Base-by-base conservation (phyloP, 2,329 filamentous ascomycete genomes). In the Cladosporium sp. region DNA sequence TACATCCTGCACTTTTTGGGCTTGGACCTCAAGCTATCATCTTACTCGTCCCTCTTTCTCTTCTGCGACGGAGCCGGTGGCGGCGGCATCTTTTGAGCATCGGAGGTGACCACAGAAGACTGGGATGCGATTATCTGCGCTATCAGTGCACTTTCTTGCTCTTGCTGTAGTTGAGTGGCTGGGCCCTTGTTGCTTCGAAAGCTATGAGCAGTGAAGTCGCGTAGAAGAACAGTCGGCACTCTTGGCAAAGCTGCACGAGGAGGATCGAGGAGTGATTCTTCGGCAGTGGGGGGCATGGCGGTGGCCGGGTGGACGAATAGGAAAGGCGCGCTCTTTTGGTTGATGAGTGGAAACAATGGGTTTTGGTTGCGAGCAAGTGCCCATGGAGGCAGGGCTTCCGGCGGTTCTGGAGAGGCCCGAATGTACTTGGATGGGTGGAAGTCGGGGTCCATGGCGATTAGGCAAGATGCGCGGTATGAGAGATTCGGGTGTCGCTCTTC, bases 301-400 rank as follows among this genome's bases (percentile, higher is more conserved):
- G 35, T 16, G 25, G 35, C 43, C 6, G 43, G 43, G 15, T 30
- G 18, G 43, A 47, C 43, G 16, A 29, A 47, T 30, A 35, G 43
- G 3, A 32, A 19, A 9, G 43, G 43, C 3, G 35, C 19, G 6
- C n/a, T 9, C 7, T 7, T 4, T n/a, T 25, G 35, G 4, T 20
- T 38, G 11, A 47, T 13, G 20, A 38, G 15, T 18, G 43, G 35
- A n/a, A 38, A 38, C n/a, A 29, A 25, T 12, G 33, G 22, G 16
- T 38, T 39, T 7, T n/a, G 8, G 13, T n/a, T 8, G 13, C 32
- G 32, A 4, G 13, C 7, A 35, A 35, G 15, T 35, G 32, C 32
- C 32, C 13, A 15, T n/a, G 15, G 15, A 15, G 32, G 32, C 32
- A 35, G 15, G 13, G 32, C 7, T 4, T 35, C n/a, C 9, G 22